phyloP scores from a whole-genome alignment of 768 basidiomycete species.

The Collybia sp. region DNA sequence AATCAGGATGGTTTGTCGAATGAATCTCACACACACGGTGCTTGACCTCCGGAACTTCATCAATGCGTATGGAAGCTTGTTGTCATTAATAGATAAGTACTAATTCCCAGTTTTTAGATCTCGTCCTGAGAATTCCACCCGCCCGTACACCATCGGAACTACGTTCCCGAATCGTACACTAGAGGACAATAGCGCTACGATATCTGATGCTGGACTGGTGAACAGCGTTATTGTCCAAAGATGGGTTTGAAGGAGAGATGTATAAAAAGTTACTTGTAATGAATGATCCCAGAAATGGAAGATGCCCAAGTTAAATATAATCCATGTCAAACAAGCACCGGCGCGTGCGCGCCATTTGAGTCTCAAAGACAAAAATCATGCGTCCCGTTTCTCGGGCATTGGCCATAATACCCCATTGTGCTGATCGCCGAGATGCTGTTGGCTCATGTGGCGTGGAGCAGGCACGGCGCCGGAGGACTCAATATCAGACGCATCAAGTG shows the following conservation, averaged over 20 bases:
- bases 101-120: constrained; percentile 38
- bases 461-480: too few species aligned
- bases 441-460: too few species aligned
- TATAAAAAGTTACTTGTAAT: constrained; percentile 5
- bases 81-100: not conserved
- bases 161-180: constrained; percentile 83
- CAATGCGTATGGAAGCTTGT: constrained; percentile 71
- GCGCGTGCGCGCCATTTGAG: too few species aligned
- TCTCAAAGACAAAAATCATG: too few species aligned
- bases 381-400: too few species aligned
- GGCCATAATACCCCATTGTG: too few species aligned
- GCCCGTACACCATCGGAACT: constrained; percentile 76
- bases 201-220: constrained; percentile 65
- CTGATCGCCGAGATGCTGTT: too few species aligned
- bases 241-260: constrained; percentile 39
- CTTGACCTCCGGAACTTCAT: constrained; percentile 83
- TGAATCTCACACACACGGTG: constrained; percentile 91
- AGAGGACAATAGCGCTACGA: constrained; percentile 58
- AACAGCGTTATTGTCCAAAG: constrained; percentile 87
- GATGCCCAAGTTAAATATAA: too few species aligned
- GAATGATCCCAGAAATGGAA: too few species aligned
- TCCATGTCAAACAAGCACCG: too few species aligned
- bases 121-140: constrained; percentile 56
- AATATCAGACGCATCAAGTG: too few species aligned
- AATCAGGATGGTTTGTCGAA: constrained; percentile 68